These are phyloP conservation scores for Aureoboletus auriporus DNA, from an alignment of 768 basidiomycete genomes.

Conservation along the genomic window DNA sequence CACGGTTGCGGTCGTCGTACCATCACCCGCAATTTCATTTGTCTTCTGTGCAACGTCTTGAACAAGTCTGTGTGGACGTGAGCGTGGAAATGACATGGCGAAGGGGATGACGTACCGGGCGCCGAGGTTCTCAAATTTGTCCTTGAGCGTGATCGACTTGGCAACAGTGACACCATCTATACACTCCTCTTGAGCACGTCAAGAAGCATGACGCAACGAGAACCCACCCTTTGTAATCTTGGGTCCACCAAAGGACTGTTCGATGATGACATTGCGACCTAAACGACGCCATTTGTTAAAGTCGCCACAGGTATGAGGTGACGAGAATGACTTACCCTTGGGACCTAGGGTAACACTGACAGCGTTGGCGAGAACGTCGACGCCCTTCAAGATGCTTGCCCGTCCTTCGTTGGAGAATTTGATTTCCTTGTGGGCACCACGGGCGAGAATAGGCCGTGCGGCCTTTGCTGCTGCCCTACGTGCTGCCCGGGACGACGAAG, in stretches of 20 bases:
- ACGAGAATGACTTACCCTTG: slow-evolving; percentile 56
- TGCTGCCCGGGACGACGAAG: slow-evolving; percentile 59
- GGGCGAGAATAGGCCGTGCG: slow-evolving; percentile 49
- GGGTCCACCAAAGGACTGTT: slow-evolving; percentile 83
- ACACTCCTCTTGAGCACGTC: slow-evolving; percentile 4
- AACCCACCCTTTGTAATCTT: slow-evolving; percentile 92
- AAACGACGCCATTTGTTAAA: slow-evolving; percentile 8
- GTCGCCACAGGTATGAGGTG: background rate
- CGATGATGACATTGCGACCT: slow-evolving; percentile 98
- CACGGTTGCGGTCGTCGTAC: slow-evolving; percentile 96
- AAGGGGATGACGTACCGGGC: slow-evolving; percentile 65
- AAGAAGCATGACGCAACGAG: background rate
- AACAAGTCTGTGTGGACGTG: slow-evolving; percentile 56
- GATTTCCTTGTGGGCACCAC: slow-evolving; percentile 93
- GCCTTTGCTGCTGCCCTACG: slow-evolving; percentile 63
- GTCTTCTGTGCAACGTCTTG: slow-evolving; percentile 97
- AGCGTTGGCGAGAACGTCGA: slow-evolving; percentile 95
- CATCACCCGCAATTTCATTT: slow-evolving; percentile 96
- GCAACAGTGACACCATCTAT: slow-evolving; percentile 98
- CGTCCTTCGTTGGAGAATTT: slow-evolving; percentile 95
- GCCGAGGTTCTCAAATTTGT: slow-evolving; percentile 99
- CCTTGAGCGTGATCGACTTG: slow-evolving; percentile 89
- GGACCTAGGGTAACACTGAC: slow-evolving; percentile 96
- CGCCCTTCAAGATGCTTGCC: slow-evolving; percentile 90
- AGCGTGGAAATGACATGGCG: background rate